These are phyloP conservation scores for Teratosphaeriaceae sp. DNA, from an alignment of 2,329 filamentous ascomycete species.

Conservation along the genomic window DNA sequence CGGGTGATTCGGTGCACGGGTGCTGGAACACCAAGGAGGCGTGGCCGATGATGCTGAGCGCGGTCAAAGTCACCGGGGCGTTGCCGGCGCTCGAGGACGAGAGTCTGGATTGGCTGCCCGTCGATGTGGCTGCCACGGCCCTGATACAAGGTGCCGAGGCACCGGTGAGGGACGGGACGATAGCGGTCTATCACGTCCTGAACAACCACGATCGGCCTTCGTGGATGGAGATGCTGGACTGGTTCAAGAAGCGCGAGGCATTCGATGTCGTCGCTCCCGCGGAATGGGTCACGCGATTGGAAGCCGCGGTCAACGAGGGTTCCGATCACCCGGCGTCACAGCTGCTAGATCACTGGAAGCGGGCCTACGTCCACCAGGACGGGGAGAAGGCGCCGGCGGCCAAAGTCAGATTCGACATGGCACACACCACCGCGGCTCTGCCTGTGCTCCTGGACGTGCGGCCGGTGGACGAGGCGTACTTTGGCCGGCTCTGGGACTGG, in stretches of 20 bases:
- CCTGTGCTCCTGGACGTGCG: slow-evolving; percentile 30
- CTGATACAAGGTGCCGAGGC: slow-evolving; percentile 30
- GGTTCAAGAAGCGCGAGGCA: slow-evolving; percentile 32
- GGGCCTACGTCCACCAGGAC: slow-evolving; percentile 29
- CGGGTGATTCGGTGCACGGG: slow-evolving; percentile 37
- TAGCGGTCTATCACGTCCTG: slow-evolving; percentile 43
- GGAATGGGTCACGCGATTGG: slow-evolving; percentile 33
- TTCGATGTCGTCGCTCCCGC: slow-evolving; percentile 37
- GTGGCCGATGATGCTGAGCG: slow-evolving; percentile 44
- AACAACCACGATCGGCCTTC: slow-evolving; percentile 39
- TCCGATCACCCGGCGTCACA: slow-evolving; percentile 40
- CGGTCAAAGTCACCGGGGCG: slow-evolving; percentile 31
- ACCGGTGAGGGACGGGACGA: not conserved
- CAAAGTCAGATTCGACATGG: slow-evolving; percentile 29
- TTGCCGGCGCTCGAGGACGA: slow-evolving; percentile 36
- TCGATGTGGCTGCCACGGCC: slow-evolving; percentile 39
- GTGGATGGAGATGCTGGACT: slow-evolving; percentile 43
- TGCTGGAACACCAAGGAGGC: slow-evolving; percentile 46
- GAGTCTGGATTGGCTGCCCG: slow-evolving; percentile 40
- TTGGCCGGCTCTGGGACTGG: slow-evolving; percentile 40
- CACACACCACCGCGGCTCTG: slow-evolving; percentile 28
- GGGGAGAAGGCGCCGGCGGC: not conserved
- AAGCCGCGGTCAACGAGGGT: slow-evolving; percentile 18
- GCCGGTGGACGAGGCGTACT: slow-evolving; percentile 39
- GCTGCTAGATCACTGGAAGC: slow-evolving; percentile 46